A percentile compares a stretch with the other conserved stretches of the same genome.
These are phyloP conservation scores for Coprinopsis cinerea DNA, from an alignment of 768 basidiomycete species.

Conservation along the genomic window DNA sequence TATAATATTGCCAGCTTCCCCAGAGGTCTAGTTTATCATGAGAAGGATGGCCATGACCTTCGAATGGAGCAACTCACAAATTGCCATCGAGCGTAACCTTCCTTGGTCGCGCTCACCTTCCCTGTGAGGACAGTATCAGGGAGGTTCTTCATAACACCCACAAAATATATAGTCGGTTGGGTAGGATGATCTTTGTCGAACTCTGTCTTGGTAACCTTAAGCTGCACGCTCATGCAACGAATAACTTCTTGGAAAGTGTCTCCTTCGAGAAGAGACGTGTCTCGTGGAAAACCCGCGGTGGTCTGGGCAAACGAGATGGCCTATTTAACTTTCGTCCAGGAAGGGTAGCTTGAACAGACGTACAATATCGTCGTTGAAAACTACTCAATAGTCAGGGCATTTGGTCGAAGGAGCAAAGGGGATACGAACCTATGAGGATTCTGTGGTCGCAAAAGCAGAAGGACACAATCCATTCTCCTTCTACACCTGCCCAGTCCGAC, in stretches of 20 bases:
- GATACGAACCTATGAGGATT: slow-evolving; percentile 51
- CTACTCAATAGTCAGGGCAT: slow-evolving; percentile 21
- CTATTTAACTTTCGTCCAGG: background rate
- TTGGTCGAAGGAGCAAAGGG: slow-evolving; percentile 9
- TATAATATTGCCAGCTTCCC: slow-evolving; percentile 44
- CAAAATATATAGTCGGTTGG: slow-evolving; percentile 48
- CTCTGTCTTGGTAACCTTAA: slow-evolving; percentile 36
- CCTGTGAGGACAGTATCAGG: slow-evolving; percentile 45
- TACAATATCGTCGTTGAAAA: slow-evolving; percentile 39
- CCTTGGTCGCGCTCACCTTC: slow-evolving; percentile 47
- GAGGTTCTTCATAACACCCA: slow-evolving; percentile 43
- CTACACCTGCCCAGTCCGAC: slow-evolving; percentile 55
- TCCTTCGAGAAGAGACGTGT: slow-evolving; percentile 44
- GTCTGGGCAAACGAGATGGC: background rate
- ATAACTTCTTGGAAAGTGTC: slow-evolving; percentile 47
- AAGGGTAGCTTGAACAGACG: slow-evolving; percentile 12
- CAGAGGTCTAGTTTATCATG: slow-evolving; percentile 33
- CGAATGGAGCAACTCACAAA: slow-evolving; percentile 39
- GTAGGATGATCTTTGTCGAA: slow-evolving; percentile 43
- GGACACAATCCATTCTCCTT: slow-evolving; percentile 55
- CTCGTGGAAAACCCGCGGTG: slow-evolving; percentile 16
- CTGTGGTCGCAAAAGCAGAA: slow-evolving; percentile 69
- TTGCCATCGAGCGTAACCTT: slow-evolving; percentile 56
- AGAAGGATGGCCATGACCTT: background rate
- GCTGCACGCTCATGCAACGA: slow-evolving; percentile 40